phyloP scores from a whole-genome alignment of 2,329 filamentous ascomycete genomes.

The Trichoderma citrinoviride region DNA sequence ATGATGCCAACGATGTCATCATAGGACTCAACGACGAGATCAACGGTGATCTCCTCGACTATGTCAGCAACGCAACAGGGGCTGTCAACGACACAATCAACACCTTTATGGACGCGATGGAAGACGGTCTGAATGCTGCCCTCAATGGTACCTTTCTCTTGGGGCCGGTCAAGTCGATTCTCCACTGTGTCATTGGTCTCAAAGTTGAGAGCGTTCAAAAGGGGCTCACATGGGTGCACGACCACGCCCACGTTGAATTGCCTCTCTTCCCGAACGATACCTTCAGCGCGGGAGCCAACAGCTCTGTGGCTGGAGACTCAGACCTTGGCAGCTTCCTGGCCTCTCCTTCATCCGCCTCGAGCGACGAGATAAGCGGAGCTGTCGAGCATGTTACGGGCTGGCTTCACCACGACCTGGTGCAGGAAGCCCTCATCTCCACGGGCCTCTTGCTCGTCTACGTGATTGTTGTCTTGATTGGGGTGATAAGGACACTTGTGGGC shows the following conservation, averaged over 20 bases:
- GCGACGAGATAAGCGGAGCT: slow-evolving; percentile 77
- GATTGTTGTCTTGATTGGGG: slow-evolving; percentile 70
- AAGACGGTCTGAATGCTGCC: slow-evolving; percentile 66
- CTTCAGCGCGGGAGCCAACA: slow-evolving; percentile 75
- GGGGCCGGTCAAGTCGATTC: slow-evolving; percentile 72
- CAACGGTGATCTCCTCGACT: slow-evolving; percentile 81
- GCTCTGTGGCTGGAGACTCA: slow-evolving; percentile 56
- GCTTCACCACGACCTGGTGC: slow-evolving; percentile 65
- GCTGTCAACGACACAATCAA: slow-evolving; percentile 86
- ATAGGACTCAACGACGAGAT: slow-evolving; percentile 68
- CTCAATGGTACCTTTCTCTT: slow-evolving; percentile 82
- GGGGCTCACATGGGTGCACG: slow-evolving; percentile 88
- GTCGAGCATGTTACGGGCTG: slow-evolving; percentile 67
- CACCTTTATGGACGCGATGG: slow-evolving; percentile 74
- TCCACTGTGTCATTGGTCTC: slow-evolving; percentile 82
- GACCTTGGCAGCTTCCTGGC: slow-evolving; percentile 70
- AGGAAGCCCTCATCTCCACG: slow-evolving; percentile 77
- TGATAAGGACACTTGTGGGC: slow-evolving; percentile 62
- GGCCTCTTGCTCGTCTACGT: slow-evolving; percentile 75
- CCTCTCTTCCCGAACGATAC: slow-evolving; percentile 75
- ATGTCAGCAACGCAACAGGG: slow-evolving; percentile 78
- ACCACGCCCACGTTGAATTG: slow-evolving; percentile 79
- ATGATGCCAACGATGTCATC: slow-evolving; percentile 72
- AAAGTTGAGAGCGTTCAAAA: slow-evolving; percentile 83
- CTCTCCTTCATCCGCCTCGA: slow-evolving; percentile 68